phyloP scores from a whole-genome alignment of 805 yeast species.

The Debaryomyces prosopidis region DNA sequence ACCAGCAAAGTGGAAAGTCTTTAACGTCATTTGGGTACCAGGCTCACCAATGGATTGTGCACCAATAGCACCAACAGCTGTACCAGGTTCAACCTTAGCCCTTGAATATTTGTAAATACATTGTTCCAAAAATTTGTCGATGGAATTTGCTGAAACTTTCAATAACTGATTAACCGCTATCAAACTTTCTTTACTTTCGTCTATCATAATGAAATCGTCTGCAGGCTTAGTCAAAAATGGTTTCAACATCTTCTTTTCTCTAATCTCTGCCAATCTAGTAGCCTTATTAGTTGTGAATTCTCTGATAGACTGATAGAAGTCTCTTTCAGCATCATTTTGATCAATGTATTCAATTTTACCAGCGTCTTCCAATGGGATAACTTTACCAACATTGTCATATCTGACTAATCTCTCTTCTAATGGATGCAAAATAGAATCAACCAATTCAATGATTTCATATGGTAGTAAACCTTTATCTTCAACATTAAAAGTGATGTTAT shows the following conservation, averaged over 20 bases:
- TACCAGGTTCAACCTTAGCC: constrained; percentile 97
- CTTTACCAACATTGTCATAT: constrained; percentile 71
- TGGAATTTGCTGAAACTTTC: constrained; percentile 62
- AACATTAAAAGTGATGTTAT: constrained; percentile 64
- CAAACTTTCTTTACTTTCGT: constrained; percentile 26
- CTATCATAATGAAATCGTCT: constrained; percentile 40
- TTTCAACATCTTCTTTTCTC: constrained; percentile 55
- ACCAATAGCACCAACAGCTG: constrained; percentile 99
- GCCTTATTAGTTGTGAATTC: constrained; percentile 63
- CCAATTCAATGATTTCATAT: constrained; percentile 58
- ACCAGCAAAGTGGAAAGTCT: constrained; percentile 97
- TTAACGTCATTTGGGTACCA: constrained; percentile 96
- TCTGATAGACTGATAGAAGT: constrained; percentile 74
- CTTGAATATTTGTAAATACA: constrained; percentile 80
- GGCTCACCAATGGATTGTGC: constrained; percentile 99
- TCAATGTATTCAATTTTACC: constrained; percentile 69
- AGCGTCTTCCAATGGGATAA: constrained; percentile 41
- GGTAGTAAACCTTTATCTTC: constrained; percentile 64
- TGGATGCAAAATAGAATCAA: constrained; percentile 59
- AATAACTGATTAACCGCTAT: constrained; percentile 62
- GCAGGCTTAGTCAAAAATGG: constrained; percentile 43
- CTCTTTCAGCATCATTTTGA: constrained; percentile 84
- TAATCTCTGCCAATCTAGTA: constrained; percentile 49
- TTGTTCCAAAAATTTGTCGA: constrained; percentile 67
- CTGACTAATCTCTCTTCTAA: constrained; percentile 60